phyloP scores from a whole-genome alignment of 2,329 filamentous ascomycete genomes.

The Camillea tinctor region DNA sequence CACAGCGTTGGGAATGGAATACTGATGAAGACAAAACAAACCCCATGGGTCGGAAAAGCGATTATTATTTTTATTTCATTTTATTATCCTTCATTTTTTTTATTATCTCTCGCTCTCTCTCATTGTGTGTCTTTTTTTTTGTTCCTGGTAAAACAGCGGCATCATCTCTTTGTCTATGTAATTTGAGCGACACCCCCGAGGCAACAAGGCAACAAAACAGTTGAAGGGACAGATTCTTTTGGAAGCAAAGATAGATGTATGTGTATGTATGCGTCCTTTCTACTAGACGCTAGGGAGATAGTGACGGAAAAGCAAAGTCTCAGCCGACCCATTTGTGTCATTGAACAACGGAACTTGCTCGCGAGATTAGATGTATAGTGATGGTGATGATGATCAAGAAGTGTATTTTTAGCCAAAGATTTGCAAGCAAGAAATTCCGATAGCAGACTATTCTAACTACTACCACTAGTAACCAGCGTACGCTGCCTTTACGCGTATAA shows the following conservation, averaged over 20 bases:
- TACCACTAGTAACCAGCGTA: too few relatives aligned
- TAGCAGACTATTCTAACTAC: constrained; percentile 9
- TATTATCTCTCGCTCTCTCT: not conserved
- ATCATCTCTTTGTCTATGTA: constrained; percentile 28
- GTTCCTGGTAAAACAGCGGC: constrained; percentile 10
- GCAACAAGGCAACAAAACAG: constrained; percentile 16
- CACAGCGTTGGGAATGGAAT: constrained; percentile 6
- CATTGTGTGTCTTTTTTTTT: constrained; percentile 4
- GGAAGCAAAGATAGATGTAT: constrained; percentile 30
- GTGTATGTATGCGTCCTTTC: constrained; percentile 25
- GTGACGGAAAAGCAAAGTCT: constrained; percentile 13
- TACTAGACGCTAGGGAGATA: constrained; percentile 14
- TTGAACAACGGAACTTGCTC: constrained; percentile 3
- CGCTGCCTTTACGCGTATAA: too few relatives aligned
- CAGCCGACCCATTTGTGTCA: constrained; percentile 20
- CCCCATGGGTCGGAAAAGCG: constrained; percentile 9
- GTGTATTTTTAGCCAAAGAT: constrained; percentile 32
- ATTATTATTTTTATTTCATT: constrained; percentile 9
- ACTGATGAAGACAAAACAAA: constrained; percentile 1
- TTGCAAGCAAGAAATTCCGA: constrained; percentile 26
- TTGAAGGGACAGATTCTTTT: constrained; percentile 23
- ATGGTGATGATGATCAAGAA: constrained; percentile 17
- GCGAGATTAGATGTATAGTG: constrained; percentile 9
- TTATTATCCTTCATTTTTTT: not conserved
- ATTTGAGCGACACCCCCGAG: constrained; percentile 15